phyloP scores from a whole-genome alignment of 1,284 basidiomycete genomes.

The Boletus semigastroideus region DNA sequence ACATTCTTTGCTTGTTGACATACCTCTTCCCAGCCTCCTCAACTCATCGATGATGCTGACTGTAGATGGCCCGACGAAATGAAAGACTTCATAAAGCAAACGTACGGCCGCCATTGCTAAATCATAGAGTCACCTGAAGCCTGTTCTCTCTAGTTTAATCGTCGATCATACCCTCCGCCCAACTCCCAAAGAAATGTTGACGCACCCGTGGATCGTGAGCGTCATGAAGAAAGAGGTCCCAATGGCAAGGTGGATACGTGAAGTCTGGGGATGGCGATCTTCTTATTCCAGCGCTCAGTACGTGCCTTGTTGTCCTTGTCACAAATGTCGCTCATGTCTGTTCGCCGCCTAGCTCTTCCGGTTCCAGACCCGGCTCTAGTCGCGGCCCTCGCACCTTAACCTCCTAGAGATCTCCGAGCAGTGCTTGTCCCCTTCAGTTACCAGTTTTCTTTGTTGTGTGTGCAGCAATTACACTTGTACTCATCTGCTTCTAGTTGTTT shows the following conservation, averaged over 20 bases:
- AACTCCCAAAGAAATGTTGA: slow-evolving; percentile 81
- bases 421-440: neutral
- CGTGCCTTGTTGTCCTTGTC: neutral
- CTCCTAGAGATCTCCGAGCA: slow-evolving; percentile 21
- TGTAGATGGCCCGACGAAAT: slow-evolving; percentile 82
- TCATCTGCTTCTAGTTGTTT: slow-evolving; percentile 16
- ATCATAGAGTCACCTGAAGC: slow-evolving; percentile 1
- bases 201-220: slow-evolving; percentile 84
- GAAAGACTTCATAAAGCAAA: slow-evolving; percentile 90
- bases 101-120: slow-evolving; percentile 52
- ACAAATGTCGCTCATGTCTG: neutral
- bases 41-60: slow-evolving; percentile 70
- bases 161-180: slow-evolving; percentile 68
- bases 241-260: slow-evolving; percentile 88
- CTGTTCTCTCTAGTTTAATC: slow-evolving; percentile 45
- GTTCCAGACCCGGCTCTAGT: slow-evolving; percentile 44
- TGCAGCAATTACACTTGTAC: slow-evolving; percentile 23
- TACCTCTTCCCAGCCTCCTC: slow-evolving; percentile 63
- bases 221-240: slow-evolving; percentile 83
- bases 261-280: slow-evolving; percentile 81
- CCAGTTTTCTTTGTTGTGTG: slow-evolving; percentile 15
- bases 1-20: slow-evolving; percentile 5
- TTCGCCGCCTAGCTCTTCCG: slow-evolving; percentile 15
- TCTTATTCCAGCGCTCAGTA: slow-evolving; percentile 30
- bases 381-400: slow-evolving; percentile 29